Evolutionary conservation across 2,329 filamentous ascomycete species (phyloP), one percentile per base, ranked within the genome.

Genomic region (Ascocoryne sarcoides): DNA sequence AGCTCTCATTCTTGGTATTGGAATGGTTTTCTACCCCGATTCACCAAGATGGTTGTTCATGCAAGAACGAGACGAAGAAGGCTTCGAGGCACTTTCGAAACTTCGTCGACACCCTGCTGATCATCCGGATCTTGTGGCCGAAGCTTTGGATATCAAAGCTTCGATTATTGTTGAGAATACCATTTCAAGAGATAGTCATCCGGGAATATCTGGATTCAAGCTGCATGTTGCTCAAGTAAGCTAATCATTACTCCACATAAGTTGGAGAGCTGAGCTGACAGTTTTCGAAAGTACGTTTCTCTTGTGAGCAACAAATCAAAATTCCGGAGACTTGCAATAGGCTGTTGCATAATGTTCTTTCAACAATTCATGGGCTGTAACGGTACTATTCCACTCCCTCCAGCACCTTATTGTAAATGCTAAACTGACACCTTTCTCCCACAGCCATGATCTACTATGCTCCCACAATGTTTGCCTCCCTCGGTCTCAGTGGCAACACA

Each of bases 41-140:
- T 82, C 76, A 0, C 81, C 81, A 1, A 70, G 81, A 43, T 85
- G 81, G 80, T 68, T 85, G 16, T 79, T 84, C 51, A 68, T 69
- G 34, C 75, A 76, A 73, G n/a, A n/a, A n/a, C n/a, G n/a, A n/a
- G n/a, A n/a, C n/a, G 63, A 66, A 1, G 73, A 79, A 51, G 71
- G 69, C 1, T 62, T 67, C 15, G 49, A 55, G 10, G 69, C 69
- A 0, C 64, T 79, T 1, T 67, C 71, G 2, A 64, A 59, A 33
- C 65, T 79, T 5, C 67, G 75, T 18, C 59, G 62, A 5, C 61
- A 71, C 0, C 50, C 65, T 0, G 53, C 62, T 32, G 65, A 71
- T 30, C 63, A 75, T 44, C 66, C 71, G 9, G 57, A 70, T 1
- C 62, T 79, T 28, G 65, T 70, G 34, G 57, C 73, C 2, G 75